These are phyloP conservation scores for Globisporangium takayamanum DNA, from an alignment of 352 stramenopile species.

Conservation along the genomic window DNA sequence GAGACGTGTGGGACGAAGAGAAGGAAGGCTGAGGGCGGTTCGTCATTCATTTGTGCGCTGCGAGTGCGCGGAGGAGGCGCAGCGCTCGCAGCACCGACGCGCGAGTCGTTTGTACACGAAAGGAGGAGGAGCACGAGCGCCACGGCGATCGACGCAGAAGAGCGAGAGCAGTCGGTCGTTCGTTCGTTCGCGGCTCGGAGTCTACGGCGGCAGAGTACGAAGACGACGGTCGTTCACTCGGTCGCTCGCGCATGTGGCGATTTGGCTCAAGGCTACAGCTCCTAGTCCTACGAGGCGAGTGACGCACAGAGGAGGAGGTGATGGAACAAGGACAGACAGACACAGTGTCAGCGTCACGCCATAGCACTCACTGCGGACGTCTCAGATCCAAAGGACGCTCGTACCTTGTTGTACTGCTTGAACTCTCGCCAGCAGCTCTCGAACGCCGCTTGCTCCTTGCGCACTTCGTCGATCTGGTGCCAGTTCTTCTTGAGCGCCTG, in stretches of 20 bases:
- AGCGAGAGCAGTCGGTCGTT: no score
- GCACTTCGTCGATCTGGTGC: constrained; percentile 78
- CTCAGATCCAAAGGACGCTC: neutral
- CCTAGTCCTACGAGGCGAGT: no score
- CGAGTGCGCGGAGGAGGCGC: neutral
- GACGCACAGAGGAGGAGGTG: no score
- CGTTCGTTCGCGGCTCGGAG: no score
- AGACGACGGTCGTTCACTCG: no score
- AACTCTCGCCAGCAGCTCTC: constrained; percentile 81
- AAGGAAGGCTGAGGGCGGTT: no score
- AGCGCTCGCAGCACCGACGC: neutral
- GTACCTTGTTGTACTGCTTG: constrained; percentile 49
- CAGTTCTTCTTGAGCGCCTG: constrained; percentile 86
- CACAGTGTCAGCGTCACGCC: neutral
- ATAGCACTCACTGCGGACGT: no score
- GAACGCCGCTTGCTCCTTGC: constrained; percentile 82
- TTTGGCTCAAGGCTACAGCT: no score
- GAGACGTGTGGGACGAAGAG: no score
- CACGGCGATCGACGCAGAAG: no score
- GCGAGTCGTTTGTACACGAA: neutral
- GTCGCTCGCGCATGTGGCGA: no score
- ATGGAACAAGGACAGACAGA: neutral
- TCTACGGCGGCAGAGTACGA: no score
- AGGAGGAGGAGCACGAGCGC: neutral
- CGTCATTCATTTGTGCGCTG: neutral